Evolutionary conservation across 768 basidiomycete genomes (phyloP), one percentile per base, ranked within the genome.

Genomic region (Epithele typhae): DNA sequence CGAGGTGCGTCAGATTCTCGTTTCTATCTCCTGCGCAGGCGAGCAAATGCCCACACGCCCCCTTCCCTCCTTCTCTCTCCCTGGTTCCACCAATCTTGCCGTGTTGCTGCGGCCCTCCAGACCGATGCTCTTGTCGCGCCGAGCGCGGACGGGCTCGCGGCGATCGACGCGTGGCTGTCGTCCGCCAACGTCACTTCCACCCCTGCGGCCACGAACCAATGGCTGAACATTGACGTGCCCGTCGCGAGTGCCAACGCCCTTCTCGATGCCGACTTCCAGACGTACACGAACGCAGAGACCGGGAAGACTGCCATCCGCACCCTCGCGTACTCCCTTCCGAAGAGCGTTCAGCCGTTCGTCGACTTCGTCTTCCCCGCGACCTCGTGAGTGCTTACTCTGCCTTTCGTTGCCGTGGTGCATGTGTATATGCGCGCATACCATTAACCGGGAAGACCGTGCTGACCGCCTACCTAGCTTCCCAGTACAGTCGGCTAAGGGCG

Each of bases 401-500:
- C n/a, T n/a, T n/a, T n/a, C n/a, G n/a, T n/a, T n/a, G n/a, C n/a
- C n/a, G n/a, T n/a, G n/a, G n/a, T n/a, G n/a, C n/a, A n/a, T n/a
- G 14, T 30, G 8, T 30, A 30, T 30, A 30, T 30, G 27, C 27
- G 27, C 27, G 27, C 14, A 7, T 30, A 7, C 14, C 27, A 30
- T n/a, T n/a, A n/a, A n/a, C n/a, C n/a, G n/a, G n/a, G n/a, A n/a
- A n/a, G n/a, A n/a, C n/a, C n/a, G n/a, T n/a, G n/a, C n/a, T n/a
- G n/a, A n/a, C n/a, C n/a, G n/a, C 21, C 22, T 12, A 11, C 24
- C 12, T 25, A 79, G 59, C 71, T 79, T 36, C 68, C 54, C 52
- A 25, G 46, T 44, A 3, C 27, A 43, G 23, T 24, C 46, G 23
- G 36, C 25, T 1, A 37, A 41, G n/a, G 41, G 45, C 14, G 17